Conservation (phyloP, 345 rosid species). For the Euphorbia peplus region DNA sequence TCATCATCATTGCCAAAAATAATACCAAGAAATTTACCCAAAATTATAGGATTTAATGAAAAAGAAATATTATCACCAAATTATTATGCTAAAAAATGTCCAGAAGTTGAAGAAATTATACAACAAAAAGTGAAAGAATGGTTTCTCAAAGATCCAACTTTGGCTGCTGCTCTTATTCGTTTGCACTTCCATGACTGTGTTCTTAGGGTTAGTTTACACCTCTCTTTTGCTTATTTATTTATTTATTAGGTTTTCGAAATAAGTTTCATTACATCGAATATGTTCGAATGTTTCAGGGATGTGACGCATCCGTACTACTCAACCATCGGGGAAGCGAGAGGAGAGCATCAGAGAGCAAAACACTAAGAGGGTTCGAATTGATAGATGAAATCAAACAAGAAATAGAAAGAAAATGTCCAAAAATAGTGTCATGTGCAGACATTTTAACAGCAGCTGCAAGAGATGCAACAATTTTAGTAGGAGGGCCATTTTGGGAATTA, state of each 20-base stretch:
- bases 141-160: conserved; percentile 15
- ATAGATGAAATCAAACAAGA: conserved; percentile 24
- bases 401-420: conserved; percentile 20
- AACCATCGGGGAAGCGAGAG: conserved; percentile 25
- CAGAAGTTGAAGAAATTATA: conserved; percentile 18
- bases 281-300: conserved; percentile 27
- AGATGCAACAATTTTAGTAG: conserved; percentile 19
- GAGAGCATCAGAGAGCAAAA: conserved; percentile 17
- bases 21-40: neutral
- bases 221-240: neutral
- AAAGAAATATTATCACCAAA: neutral
- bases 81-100: conserved; percentile 14
- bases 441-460: conserved; percentile 27
- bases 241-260: neutral
- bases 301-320: conserved; percentile 22
- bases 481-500: conserved; percentile 26
- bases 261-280: too few species aligned
- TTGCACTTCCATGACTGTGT: conserved; percentile 29
- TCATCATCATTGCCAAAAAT: too few species aligned
- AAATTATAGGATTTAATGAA: neutral
- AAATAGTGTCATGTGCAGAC: conserved; percentile 26
- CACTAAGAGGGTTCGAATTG: conserved; percentile 22
- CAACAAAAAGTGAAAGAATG: conserved; percentile 13
- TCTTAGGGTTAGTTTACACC: conserved; percentile 14
- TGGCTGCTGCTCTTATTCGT: conserved; percentile 26